Conservation (phyloP, 2,329 filamentous ascomycete genomes). For the Stemphylium vesicarium region DNA sequence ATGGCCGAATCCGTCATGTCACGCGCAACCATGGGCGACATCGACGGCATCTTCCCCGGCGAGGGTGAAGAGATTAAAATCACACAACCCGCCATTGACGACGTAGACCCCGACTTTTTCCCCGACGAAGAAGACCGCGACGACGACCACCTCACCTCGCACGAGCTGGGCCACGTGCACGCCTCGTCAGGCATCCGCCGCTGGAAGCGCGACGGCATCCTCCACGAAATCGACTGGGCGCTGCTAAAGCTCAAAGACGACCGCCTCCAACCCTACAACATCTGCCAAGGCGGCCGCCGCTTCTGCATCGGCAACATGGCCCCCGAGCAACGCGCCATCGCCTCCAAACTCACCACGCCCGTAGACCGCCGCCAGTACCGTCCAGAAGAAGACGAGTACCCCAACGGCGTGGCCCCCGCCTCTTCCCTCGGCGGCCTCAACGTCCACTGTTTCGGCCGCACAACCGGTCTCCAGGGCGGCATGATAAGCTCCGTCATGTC, state of each 20-base stretch:
- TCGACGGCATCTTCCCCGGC: conserved; percentile 75
- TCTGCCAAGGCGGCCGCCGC: conserved; percentile 63
- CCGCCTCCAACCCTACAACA: conserved; percentile 74
- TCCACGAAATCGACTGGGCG: conserved; percentile 96
- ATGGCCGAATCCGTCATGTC: conserved; percentile 39
- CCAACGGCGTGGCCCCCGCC: conserved; percentile 65
- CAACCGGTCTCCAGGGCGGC: conserved; percentile 81
- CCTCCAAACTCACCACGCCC: conserved; percentile 42
- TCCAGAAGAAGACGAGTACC: conserved; percentile 53
- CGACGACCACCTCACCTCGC: conserved; percentile 80
- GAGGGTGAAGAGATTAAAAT: conserved; percentile 80
- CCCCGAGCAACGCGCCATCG: conserved; percentile 39
- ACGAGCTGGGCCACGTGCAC: conserved; percentile 81
- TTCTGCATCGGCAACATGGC: conserved; percentile 40
- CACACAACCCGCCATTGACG: conserved; percentile 90
- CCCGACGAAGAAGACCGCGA: conserved; percentile 75
- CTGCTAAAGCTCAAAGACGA: conserved; percentile 79
- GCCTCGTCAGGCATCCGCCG: conserved; percentile 89
- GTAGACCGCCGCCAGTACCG: conserved; percentile 43
- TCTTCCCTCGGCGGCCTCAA: conserved; percentile 72
- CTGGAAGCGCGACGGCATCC: conserved; percentile 70
- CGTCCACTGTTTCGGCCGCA: conserved; percentile 88
- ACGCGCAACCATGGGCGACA: conserved; percentile 64
- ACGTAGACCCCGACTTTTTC: conserved; percentile 83
- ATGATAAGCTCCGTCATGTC: conserved; percentile 78